Evolutionary conservation across 2,329 filamentous ascomycete genomes (phyloP).

Genomic region (Monosporascus sp.): DNA sequence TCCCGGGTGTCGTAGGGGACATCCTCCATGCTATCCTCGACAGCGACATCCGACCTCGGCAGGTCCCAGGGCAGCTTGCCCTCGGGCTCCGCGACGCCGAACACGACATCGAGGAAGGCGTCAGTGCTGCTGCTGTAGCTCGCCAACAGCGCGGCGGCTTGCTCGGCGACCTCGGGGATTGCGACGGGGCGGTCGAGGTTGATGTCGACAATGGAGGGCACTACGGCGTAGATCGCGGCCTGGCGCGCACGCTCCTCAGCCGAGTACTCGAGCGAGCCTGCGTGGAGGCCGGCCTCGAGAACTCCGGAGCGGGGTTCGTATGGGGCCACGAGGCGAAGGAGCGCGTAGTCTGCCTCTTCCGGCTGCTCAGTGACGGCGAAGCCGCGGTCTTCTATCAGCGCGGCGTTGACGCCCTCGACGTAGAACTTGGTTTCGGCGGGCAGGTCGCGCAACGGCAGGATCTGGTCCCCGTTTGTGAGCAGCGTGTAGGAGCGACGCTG

Average conservation of each 20-base stretch:
- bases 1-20: conserved; percentile 19
- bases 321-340: conserved; percentile 33
- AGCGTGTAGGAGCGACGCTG: conserved; percentile 24
- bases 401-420: conserved; percentile 20
- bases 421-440: conserved; percentile 13
- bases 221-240: conserved; percentile 30
- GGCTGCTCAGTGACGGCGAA: conserved; percentile 28
- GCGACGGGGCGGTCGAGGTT: conserved; percentile 38
- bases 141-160: conserved; percentile 30
- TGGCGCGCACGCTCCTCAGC: conserved; percentile 31
- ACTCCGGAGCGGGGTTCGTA: conserved; percentile 35
- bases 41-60: conserved; percentile 35
- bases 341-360: conserved; percentile 33
- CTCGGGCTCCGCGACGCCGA: conserved; percentile 29
- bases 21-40: conserved; percentile 22
- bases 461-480: conserved; percentile 14
- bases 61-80: conserved; percentile 41
- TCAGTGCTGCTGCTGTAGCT: conserved; percentile 34
- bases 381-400: conserved; percentile 24
- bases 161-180: conserved; percentile 35
- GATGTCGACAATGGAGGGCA: conserved; percentile 36
- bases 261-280: conserved; percentile 35
- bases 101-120: conserved; percentile 38
- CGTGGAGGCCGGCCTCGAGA: conserved; percentile 33
- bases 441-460: conserved; percentile 9